Base-by-base conservation (phyloP, 2,329 filamentous ascomycete genomes). In the Venturia carpophila region DNA sequence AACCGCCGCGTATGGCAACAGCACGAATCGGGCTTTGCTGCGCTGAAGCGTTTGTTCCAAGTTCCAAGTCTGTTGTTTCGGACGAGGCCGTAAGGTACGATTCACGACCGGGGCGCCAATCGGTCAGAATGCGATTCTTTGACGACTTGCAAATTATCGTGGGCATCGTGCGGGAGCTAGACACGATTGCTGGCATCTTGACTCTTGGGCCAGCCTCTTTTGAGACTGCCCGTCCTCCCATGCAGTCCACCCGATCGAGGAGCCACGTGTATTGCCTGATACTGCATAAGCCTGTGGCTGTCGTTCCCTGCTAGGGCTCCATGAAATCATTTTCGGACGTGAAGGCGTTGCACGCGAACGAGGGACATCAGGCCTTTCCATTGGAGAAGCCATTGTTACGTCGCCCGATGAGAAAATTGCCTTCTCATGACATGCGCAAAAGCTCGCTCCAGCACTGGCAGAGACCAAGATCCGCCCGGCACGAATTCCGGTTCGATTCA, bases 241-340 rank as follows among this genome's bases (percentile, higher is more conserved):
- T 56, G 49, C 49, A 34, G 7, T 55, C 27, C 9, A 34, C 24
- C 49, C 3, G 49, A 56, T 56, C 49, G 49, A 56, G 13, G 27
- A 56, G 27, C 49, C 49, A 56, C 49, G 49, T 56, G 49, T 56
- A 56, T 56, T 9, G 49, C 49, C 24, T 56, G 49, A 34, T 34
- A 56, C 49, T 56, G 49, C 49, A 56, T 56, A 34, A 56, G 24
- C 49, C 49, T 11, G 49, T 37, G 49, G 49, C 49, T 56, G 30
- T 56, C 30, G 5, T 37, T 56, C 49, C 49, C 49, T 56, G 49
- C 49, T 34, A 34, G 49, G 10, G 10, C 2, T 56, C 49, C 49
- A 56, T 56, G 5, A 9, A 56, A 34, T 15, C 24, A 24, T 6
- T 7, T 56, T n/a, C 49, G 30, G 13, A 47, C 45, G 45, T 47